Evolutionary conservation across 257 asterid species (phyloP).

Genomic region (Solanum chaucha): DNA sequence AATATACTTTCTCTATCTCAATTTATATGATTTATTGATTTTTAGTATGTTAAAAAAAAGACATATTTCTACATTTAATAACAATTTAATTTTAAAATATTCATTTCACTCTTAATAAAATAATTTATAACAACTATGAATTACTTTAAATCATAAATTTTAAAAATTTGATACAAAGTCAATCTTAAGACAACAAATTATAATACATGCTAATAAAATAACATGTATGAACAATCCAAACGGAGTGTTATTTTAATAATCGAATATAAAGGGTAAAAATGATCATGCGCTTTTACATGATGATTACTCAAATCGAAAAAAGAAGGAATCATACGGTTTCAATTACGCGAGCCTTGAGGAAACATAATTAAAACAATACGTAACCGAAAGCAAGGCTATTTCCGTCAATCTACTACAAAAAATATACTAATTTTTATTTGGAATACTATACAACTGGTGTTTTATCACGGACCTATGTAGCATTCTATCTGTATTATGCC

Average conservation of each 20-base stretch:
- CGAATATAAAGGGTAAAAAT: neutral
- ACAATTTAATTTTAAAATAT: too few relatives aligned
- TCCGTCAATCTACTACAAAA: slow-evolving; percentile 1
- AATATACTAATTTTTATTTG: neutral
- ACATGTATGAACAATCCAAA: neutral
- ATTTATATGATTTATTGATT: too few relatives aligned
- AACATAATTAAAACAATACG: neutral
- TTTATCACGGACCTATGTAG: neutral
- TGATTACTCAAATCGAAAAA: neutral
- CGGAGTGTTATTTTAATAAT: neutral
- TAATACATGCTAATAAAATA: too few relatives aligned
- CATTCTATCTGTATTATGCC: too few relatives aligned
- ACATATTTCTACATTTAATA: too few relatives aligned
- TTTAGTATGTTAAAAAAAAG: too few relatives aligned
- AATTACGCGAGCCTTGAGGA: slow-evolving; percentile 5
- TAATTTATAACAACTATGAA: too few relatives aligned
- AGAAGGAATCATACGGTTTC: neutral
- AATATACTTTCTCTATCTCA: too few relatives aligned
- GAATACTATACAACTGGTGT: neutral
- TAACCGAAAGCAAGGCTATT: slow-evolving; percentile 49
- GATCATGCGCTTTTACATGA: neutral
- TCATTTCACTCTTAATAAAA: too few relatives aligned
- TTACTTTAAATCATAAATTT: too few relatives aligned
- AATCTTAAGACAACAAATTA: too few relatives aligned
- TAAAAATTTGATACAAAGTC: too few relatives aligned